These are phyloP conservation scores for Psilocybe cubensis DNA, from an alignment of 768 basidiomycete species.

Conservation along the genomic window DNA sequence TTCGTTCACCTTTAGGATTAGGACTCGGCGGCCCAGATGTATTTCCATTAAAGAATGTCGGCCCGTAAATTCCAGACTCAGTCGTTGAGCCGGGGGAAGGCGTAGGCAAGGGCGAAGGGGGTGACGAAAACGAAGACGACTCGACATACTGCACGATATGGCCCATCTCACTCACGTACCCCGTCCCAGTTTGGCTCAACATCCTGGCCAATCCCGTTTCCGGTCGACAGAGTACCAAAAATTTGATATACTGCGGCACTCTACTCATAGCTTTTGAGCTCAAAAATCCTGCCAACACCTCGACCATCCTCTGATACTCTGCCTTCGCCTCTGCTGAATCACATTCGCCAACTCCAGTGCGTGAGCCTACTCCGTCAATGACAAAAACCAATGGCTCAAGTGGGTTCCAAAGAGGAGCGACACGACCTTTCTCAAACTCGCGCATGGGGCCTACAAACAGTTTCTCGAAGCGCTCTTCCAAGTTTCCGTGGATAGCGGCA, in stretches of 20 bases:
- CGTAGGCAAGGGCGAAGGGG: no score
- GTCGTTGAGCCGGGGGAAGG: no score
- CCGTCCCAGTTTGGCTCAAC: constrained; percentile 12
- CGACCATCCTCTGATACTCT: constrained; percentile 27
- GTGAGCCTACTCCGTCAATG: constrained; percentile 21
- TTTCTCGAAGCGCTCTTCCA: constrained; percentile 18
- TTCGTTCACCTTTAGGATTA: background rate
- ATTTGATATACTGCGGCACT: constrained; percentile 26
- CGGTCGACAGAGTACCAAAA: constrained; percentile 19
- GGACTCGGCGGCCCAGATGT: background rate
- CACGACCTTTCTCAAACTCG: constrained; percentile 12
- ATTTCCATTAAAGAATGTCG: background rate
- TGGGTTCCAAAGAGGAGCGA: constrained; percentile 19
- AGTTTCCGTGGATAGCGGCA: background rate
- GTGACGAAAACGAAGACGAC: background rate
- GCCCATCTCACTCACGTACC: constrained; percentile 13
- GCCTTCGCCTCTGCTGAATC: constrained; percentile 4
- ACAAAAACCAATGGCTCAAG: constrained; percentile 23
- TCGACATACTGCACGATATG: constrained; percentile 1
- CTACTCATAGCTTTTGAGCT: constrained; percentile 14
- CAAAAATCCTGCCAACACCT: constrained; percentile 17
- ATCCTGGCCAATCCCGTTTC: constrained; percentile 13
- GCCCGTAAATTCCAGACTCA: background rate
- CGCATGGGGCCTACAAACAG: constrained; percentile 17
- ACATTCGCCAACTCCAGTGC: constrained; percentile 11